Evolutionary conservation across 108 stramenopile genomes (phyloP).

Genomic region (Epithemia pelagica): DNA sequence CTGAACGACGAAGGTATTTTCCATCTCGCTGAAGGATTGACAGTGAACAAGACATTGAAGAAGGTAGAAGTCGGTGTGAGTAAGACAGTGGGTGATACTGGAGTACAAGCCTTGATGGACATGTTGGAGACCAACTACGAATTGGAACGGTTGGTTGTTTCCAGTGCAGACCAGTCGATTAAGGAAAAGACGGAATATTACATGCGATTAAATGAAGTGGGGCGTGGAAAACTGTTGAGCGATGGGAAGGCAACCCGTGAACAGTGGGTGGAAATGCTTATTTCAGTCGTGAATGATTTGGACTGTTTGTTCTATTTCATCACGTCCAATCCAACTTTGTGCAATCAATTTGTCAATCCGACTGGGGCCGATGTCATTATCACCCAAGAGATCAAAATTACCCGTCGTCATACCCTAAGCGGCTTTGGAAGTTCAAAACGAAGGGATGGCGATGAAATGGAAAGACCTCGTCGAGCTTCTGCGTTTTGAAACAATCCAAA

Average conservation of each 20-base stretch:
- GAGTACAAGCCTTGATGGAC: neutral
- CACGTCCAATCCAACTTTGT: conserved; percentile 4
- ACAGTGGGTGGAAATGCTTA: conserved; percentile 11
- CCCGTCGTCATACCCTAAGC: conserved; percentile 2
- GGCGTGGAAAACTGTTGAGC: conserved; percentile 2
- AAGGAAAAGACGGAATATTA: conserved; percentile 8
- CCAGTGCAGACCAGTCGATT: neutral
- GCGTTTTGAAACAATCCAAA: too few species aligned
- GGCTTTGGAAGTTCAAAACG: neutral
- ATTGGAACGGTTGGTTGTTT: neutral
- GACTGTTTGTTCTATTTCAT: conserved; percentile 12
- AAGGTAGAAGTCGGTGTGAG: conserved; percentile 11
- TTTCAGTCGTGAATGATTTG: conserved; percentile 3
- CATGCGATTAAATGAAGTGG: conserved; percentile 12
- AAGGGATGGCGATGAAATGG: neutral
- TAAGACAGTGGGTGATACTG: neutral
- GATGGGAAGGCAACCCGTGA: conserved; percentile 7
- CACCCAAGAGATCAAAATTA: conserved; percentile 6
- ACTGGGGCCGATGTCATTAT: conserved; percentile 8
- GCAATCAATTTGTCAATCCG: conserved; percentile 5
- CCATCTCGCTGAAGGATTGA: conserved; percentile 6
- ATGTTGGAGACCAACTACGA: conserved; percentile 13
- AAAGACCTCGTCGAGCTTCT: neutral
- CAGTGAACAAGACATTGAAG: conserved; percentile 7
- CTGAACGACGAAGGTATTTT: conserved; percentile 3